phyloP scores from a whole-genome alignment of 2,329 filamentous ascomycete genomes.

The Colletotrichum horii region DNA sequence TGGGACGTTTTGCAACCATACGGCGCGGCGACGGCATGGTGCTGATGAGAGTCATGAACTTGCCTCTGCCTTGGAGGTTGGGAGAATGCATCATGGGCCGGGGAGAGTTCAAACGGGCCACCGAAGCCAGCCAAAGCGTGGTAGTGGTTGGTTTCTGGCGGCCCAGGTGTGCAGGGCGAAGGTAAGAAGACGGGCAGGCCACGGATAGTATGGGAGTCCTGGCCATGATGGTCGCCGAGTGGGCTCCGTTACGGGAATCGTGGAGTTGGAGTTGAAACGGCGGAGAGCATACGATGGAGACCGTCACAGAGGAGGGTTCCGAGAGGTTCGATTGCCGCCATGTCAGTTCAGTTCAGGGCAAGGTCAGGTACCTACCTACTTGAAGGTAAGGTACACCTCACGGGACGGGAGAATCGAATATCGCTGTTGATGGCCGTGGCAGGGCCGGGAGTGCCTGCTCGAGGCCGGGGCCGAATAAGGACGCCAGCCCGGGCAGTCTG shows the following conservation, averaged over 20 bases:
- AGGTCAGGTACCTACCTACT: neutral
- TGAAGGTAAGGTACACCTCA: no score
- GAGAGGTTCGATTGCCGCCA: neutral
- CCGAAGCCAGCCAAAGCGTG: neutral
- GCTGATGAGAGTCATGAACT: neutral
- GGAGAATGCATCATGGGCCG: neutral
- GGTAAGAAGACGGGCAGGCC: neutral
- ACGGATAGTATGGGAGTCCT: slow-evolving; percentile 5
- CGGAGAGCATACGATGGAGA: neutral
- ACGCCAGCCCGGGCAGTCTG: neutral
- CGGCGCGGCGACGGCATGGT: neutral
- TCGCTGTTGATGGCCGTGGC: neutral
- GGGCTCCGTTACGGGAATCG: neutral
- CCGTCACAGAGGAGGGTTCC: neutral
- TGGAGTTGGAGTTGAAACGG: slow-evolving; percentile 11
- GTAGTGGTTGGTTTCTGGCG: neutral
- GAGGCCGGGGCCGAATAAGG: neutral
- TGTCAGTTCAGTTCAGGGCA: neutral
- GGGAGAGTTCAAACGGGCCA: neutral
- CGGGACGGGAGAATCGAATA: neutral
- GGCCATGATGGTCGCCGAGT: neutral
- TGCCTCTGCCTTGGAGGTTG: slow-evolving; percentile 15
- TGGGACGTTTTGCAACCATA: neutral
- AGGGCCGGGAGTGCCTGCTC: neutral
- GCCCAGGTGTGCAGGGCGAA: slow-evolving; percentile 4